Percentiles rank a stretch among this genome's conserved stretches.
Conservation (phyloP, 345 rosid species). For the Salix udensis region DNA sequence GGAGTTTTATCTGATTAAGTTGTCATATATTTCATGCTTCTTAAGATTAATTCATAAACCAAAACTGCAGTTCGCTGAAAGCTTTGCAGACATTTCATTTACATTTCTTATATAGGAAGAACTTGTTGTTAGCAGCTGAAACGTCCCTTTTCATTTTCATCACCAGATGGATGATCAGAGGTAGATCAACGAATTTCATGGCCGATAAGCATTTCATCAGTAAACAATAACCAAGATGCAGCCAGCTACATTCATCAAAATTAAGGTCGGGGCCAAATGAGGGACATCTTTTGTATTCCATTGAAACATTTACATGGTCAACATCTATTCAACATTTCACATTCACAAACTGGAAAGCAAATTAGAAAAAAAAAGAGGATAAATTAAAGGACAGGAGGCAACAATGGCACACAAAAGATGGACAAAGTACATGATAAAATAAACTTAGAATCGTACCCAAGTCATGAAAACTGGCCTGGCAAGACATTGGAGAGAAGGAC, state of each 20-base stretch:
- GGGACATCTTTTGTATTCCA: not conserved
- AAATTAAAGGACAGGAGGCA: not conserved
- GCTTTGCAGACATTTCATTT: not conserved
- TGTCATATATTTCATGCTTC: not conserved
- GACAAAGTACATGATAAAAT: not conserved
- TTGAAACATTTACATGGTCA: not conserved
- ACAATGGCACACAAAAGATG: not conserved
- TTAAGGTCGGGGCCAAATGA: not conserved
- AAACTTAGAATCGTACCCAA: constrained; percentile 25
- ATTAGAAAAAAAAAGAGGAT: not conserved
- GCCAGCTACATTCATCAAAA: not conserved
- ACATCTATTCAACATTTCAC: not conserved
- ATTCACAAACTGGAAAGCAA: not conserved
- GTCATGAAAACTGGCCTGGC: constrained; percentile 16
- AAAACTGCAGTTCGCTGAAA: not conserved
- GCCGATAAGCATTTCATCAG: not conserved
- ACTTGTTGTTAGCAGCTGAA: not conserved
- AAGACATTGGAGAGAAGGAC: constrained; percentile 8
- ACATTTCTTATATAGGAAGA: not conserved
- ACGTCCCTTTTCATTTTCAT: not conserved
- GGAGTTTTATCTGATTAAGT: not conserved
- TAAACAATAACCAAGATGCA: not conserved
- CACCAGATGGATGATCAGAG: not conserved
- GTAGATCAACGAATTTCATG: not conserved
- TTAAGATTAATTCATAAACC: not conserved